Conservation (phyloP, 2,329 filamentous ascomycete species). For the Penicillium crustosum region DNA sequence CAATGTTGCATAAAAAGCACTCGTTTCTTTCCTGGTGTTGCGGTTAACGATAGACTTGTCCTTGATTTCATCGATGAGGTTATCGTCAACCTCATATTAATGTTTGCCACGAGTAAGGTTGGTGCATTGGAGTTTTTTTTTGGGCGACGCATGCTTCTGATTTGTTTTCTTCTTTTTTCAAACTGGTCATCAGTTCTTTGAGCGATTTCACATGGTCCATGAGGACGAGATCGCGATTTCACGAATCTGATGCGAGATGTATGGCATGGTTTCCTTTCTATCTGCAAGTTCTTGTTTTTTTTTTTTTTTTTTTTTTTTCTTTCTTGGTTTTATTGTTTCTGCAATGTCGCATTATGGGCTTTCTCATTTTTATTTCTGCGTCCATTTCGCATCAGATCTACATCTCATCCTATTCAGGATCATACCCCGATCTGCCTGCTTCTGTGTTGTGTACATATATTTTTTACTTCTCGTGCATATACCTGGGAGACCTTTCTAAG, state of each 20-base stretch:
- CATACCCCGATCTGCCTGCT: slow-evolving; percentile 24
- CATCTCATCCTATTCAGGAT: slow-evolving; percentile 14
- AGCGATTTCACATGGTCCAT: slow-evolving; percentile 25
- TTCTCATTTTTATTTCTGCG: slow-evolving; percentile 14
- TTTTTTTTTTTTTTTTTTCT: slow-evolving; percentile 1
- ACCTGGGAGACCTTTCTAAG: slow-evolving; percentile 13
- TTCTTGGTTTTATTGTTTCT: slow-evolving; percentile 13
- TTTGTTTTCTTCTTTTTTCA: slow-evolving; percentile 1
- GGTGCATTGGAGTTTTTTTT: slow-evolving; percentile 30
- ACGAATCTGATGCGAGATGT: slow-evolving; percentile 39
- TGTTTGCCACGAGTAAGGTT: slow-evolving; percentile 21
- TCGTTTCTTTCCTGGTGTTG: slow-evolving; percentile 11
- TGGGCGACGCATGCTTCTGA: slow-evolving; percentile 2
- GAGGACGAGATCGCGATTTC: slow-evolving; percentile 28
- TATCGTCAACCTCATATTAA: slow-evolving; percentile 6
- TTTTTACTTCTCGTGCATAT: slow-evolving; percentile 29
- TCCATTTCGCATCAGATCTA: slow-evolving; percentile 9
- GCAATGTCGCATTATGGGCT: slow-evolving; percentile 14
- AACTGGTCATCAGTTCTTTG: slow-evolving; percentile 21
- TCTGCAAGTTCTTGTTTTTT: background rate
- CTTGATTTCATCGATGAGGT: slow-evolving; percentile 18
- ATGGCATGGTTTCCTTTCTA: slow-evolving; percentile 25
- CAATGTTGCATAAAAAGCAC: slow-evolving; percentile 32
- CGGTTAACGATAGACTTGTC: slow-evolving; percentile 15
- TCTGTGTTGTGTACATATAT: slow-evolving; percentile 36